Percentiles rank a stretch among this genome's conserved stretches.
Evolutionary conservation across 257 asterid genomes (phyloP).

Genomic region (Nicotiana knightiana): DNA sequence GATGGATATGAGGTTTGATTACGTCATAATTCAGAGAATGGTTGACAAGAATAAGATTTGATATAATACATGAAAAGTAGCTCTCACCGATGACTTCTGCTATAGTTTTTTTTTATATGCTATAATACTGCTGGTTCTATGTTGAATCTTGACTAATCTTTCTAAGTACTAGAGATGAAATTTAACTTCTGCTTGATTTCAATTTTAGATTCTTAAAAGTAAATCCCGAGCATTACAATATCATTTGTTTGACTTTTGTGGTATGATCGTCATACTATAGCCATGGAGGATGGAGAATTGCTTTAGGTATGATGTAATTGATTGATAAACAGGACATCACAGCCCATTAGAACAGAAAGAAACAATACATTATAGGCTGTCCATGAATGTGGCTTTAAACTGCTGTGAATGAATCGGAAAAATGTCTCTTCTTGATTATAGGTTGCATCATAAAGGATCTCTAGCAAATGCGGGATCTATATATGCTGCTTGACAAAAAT

Average conservation of each 20-base stretch:
- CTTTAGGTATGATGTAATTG: too few relatives aligned
- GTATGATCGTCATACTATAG: neutral
- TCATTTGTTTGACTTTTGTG: neutral
- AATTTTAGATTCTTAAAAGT: neutral
- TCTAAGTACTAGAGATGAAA: neutral
- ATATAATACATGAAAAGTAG: neutral
- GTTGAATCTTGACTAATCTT: neutral
- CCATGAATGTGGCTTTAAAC: too few relatives aligned
- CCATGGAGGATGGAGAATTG: neutral
- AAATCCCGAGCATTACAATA: neutral
- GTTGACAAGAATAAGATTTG: neutral
- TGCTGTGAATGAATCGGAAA: too few relatives aligned
- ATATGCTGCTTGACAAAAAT: too few relatives aligned
- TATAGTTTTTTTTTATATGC: neutral
- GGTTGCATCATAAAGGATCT: too few relatives aligned
- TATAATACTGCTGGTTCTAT: neutral
- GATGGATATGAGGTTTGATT: conserved; percentile 26
- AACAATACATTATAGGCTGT: too few relatives aligned
- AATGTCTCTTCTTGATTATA: too few relatives aligned
- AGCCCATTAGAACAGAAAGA: too few relatives aligned
- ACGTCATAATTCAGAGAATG: neutral
- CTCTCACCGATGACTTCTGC: neutral
- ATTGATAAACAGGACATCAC: too few relatives aligned
- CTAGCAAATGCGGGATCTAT: too few relatives aligned
- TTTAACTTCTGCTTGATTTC: neutral